A percentile compares a stretch with the other conserved stretches of the same genome.
Evolutionary conservation across 2,329 filamentous ascomycete species (phyloP).

Genomic region (Orbilia quercus): DNA sequence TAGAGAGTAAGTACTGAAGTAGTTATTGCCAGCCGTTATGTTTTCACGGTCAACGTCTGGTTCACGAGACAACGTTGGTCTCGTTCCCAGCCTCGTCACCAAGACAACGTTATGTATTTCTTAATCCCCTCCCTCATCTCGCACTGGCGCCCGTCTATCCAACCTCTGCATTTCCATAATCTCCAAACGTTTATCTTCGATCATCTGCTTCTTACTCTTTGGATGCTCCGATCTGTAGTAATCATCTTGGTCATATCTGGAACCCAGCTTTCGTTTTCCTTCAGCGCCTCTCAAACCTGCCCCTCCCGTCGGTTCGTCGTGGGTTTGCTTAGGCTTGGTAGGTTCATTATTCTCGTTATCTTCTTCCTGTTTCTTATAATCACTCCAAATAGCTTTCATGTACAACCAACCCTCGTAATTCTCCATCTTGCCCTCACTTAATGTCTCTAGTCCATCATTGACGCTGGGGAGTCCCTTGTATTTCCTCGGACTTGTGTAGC

Average conservation of each 20-base stretch:
- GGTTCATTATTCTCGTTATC: no score
- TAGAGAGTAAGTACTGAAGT: no score
- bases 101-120: neutral
- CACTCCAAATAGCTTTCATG: conserved; percentile 36
- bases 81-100: conserved; percentile 1
- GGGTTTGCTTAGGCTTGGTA: no score
- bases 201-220: conserved; percentile 28
- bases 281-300: neutral
- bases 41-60: no score
- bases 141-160: conserved; percentile 8
- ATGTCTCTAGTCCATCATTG: neutral
- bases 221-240: neutral
- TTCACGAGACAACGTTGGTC: no score
- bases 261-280: conserved; percentile 3
- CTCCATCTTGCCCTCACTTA: conserved; percentile 5
- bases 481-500: conserved; percentile 16
- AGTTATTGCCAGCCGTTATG: no score
- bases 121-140: neutral
- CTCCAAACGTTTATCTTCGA: conserved; percentile 14
- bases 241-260: neutral
- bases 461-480: neutral
- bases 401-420: conserved; percentile 45
- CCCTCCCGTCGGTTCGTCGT: no score
- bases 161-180: conserved; percentile 8
- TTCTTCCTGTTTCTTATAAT: conserved; percentile 23